A percentile compares a stretch with the other conserved stretches of the same genome.
These are phyloP conservation scores for Aspergillus sclerotioniger DNA, from an alignment of 495 filamentous ascomycete species.

Conservation along the genomic window DNA sequence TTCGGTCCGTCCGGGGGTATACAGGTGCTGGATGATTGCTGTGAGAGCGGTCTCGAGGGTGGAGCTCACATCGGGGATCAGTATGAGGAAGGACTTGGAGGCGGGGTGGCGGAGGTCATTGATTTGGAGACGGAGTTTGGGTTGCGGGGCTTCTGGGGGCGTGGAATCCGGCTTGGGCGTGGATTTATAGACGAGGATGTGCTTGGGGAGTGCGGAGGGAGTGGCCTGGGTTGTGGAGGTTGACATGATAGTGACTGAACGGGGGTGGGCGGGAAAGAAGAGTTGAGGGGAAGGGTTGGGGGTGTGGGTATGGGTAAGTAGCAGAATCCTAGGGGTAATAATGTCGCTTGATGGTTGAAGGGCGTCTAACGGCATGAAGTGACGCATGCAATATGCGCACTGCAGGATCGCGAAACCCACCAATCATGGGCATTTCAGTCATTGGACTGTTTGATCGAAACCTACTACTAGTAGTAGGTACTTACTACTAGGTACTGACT, in stretches of 20 bases:
- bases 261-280: too few relatives aligned
- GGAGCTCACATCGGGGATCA: slow-evolving; percentile 53
- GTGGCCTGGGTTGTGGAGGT: slow-evolving; percentile 5
- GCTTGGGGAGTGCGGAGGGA: not conserved
- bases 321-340: too few relatives aligned
- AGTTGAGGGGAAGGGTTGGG: not conserved
- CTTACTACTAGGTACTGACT: not conserved
- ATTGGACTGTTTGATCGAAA: not conserved
- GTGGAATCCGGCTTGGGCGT: not conserved
- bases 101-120: slow-evolving; percentile 68
- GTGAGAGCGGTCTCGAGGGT: slow-evolving; percentile 60
- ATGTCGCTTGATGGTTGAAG: not conserved
- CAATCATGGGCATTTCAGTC: not conserved
- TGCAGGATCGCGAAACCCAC: slow-evolving; percentile 1
- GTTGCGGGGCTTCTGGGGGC: slow-evolving; percentile 36
- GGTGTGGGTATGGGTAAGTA: not conserved
- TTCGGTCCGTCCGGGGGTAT: slow-evolving; percentile 38
- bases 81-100: slow-evolving; percentile 58
- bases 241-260: slow-evolving; percentile 9
- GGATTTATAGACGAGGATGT: not conserved
- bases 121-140: slow-evolving; percentile 68
- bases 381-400: not conserved
- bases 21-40: slow-evolving; percentile 64
- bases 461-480: not conserved
- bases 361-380: too few relatives aligned